Percentiles rank a stretch among this genome's conserved stretches.
Evolutionary conservation across 441 rosid genomes (phyloP).

Genomic region (Biscutella laevigata): DNA sequence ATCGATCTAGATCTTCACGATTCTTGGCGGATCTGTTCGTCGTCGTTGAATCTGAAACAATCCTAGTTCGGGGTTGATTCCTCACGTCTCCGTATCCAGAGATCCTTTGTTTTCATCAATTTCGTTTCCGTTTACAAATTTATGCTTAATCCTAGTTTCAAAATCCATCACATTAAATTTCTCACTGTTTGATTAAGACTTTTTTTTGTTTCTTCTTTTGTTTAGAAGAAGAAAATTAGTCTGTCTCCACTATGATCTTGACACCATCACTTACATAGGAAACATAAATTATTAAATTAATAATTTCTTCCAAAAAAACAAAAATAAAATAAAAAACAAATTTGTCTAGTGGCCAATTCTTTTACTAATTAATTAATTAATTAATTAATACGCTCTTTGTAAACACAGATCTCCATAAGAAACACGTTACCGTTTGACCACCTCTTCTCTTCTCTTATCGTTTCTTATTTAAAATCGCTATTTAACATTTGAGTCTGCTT

Average conservation of each 20-base stretch:
- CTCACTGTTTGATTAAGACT: slow-evolving; percentile 16
- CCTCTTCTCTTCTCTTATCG: slow-evolving; percentile 23
- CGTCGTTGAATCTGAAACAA: slow-evolving; percentile 5
- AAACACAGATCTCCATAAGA: slow-evolving; percentile 29
- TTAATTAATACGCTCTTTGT: background rate
- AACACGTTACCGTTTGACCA: slow-evolving; percentile 31
- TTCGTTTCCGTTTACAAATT: background rate
- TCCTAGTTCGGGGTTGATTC: too few species aligned
- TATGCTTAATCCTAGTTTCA: background rate
- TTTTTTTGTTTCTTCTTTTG: background rate
- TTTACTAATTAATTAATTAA: background rate
- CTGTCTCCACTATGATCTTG: slow-evolving; percentile 21
- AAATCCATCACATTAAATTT: background rate
- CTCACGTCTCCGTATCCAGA: too few species aligned
- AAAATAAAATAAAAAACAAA: background rate
- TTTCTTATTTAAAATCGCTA: background rate
- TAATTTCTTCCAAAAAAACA: background rate
- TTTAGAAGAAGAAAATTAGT: background rate
- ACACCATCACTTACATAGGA: slow-evolving; percentile 6
- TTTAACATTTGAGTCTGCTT: background rate
- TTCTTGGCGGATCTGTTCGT: background rate
- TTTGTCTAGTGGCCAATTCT: background rate
- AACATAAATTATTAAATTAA: background rate
- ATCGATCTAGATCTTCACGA: slow-evolving; percentile 3
- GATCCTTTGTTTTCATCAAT: too few species aligned